Percentiles rank a stretch among this genome's conserved stretches.
These are phyloP conservation scores for Leccinum insolens DNA, from an alignment of 1,284 basidiomycete species.

Conservation along the genomic window DNA sequence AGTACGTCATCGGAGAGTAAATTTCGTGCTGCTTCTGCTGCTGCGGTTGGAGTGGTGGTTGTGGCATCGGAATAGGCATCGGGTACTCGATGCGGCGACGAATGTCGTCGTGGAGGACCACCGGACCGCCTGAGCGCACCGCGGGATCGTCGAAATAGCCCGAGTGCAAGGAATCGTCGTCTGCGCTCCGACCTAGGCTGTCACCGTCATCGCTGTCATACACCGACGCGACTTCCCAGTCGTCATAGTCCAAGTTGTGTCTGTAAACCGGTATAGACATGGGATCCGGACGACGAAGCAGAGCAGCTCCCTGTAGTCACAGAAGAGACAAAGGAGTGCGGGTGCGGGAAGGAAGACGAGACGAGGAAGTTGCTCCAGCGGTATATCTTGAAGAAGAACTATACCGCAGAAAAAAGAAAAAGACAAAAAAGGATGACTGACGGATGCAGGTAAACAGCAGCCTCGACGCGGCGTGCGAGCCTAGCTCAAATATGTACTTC, in stretches of 20 bases:
- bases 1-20: conserved; percentile 3
- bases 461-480: conserved; percentile 7
- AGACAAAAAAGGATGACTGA: not conserved
- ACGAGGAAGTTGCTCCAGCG: not conserved
- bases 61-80: conserved; percentile 12
- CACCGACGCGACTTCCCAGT: conserved; percentile 34
- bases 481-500: conserved; percentile 29
- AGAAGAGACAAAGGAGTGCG: not conserved
- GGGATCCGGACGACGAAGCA: not conserved
- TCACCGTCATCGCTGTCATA: conserved; percentile 33
- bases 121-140: conserved; percentile 7
- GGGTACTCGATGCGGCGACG: conserved; percentile 20
- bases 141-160: conserved; percentile 10
- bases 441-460: conserved; percentile 1
- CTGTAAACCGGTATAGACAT: conserved; percentile 31
- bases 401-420: conserved; percentile 7
- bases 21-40: conserved; percentile 10
- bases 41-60: conserved; percentile 7
- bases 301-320: not conserved
- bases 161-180: conserved; percentile 17
- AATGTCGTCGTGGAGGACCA: conserved; percentile 6
- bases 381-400: conserved; percentile 6
- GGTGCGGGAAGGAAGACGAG: not conserved
- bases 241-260: conserved; percentile 26
- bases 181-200: conserved; percentile 27